Conservation (phyloP, 139 green algal species). For the Spirogloea muscicola region DNA sequence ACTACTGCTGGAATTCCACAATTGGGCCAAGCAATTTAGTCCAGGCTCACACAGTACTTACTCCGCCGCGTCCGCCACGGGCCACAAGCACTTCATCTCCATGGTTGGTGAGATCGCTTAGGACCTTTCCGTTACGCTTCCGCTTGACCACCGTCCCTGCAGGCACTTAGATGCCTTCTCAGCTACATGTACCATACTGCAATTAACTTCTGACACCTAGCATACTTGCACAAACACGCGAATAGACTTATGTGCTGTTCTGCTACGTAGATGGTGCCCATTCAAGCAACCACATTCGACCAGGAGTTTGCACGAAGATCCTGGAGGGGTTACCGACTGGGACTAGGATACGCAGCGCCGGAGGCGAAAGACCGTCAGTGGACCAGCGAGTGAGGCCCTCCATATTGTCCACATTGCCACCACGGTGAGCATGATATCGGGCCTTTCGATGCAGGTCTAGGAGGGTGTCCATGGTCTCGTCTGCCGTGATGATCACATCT, state of each 20-base stretch:
- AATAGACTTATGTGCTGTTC: too few relatives aligned
- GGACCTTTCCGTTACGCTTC: slow-evolving; percentile 35
- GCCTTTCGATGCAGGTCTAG: slow-evolving; percentile 19
- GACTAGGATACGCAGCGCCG: slow-evolving; percentile 27
- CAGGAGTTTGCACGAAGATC: too few relatives aligned
- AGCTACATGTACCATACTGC: too few relatives aligned
- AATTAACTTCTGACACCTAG: too few relatives aligned
- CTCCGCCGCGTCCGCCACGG: slow-evolving; percentile 31
- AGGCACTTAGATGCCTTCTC: too few relatives aligned
- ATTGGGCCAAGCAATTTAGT: too few relatives aligned
- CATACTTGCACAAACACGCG: too few relatives aligned
- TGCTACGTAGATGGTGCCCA: too few relatives aligned
- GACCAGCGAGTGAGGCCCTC: neutral
- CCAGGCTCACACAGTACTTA: slow-evolving; percentile 30
- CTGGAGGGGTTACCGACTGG: slow-evolving; percentile 46
- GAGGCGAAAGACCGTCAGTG: slow-evolving; percentile 7
- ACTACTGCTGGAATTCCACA: too few relatives aligned
- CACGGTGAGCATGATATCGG: neutral
- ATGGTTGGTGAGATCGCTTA: slow-evolving; percentile 34
- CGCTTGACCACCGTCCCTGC: slow-evolving; percentile 49
- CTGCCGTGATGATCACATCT: slow-evolving; percentile 19
- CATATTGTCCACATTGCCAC: slow-evolving; percentile 34
- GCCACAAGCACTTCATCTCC: slow-evolving; percentile 41
- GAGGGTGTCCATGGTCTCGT: slow-evolving; percentile 24
- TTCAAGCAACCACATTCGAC: too few relatives aligned